phyloP scores from a whole-genome alignment of 2,329 filamentous ascomycete species.

The Nigrograna mackinnonii region DNA sequence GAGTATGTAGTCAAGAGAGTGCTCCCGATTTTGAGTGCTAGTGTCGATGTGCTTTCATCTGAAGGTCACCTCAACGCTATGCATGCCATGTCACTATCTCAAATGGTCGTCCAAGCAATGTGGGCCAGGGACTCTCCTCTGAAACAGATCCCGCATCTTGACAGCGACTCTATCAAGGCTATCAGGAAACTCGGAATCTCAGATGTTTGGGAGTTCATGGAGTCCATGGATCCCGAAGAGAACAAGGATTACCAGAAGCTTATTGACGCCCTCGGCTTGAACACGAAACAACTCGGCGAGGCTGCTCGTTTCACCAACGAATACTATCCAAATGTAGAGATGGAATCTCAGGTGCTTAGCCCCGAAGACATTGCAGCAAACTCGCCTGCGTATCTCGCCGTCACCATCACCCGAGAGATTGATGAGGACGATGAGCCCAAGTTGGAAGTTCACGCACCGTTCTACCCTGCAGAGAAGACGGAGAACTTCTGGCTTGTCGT shows the following conservation, averaged over 20 bases:
- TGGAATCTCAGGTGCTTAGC: conserved; percentile 86
- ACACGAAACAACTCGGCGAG: conserved; percentile 79
- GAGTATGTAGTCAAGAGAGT: conserved; percentile 84
- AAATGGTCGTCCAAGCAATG: conserved; percentile 99
- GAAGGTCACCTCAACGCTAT: conserved; percentile 97
- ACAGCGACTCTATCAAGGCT: conserved; percentile 78
- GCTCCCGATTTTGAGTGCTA: conserved; percentile 84
- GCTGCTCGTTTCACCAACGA: conserved; percentile 95
- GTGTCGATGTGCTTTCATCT: conserved; percentile 92
- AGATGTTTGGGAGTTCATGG: conserved; percentile 97
- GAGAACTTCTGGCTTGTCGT: conserved; percentile 99
- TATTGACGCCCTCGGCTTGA: conserved; percentile 76
- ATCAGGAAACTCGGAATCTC: conserved; percentile 82
- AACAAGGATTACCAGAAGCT: conserved; percentile 80
- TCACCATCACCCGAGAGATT: conserved; percentile 83
- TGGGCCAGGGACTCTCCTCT: conserved; percentile 97
- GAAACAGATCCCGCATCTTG: conserved; percentile 97
- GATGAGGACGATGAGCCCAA: conserved; percentile 75
- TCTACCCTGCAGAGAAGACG: conserved; percentile 88
- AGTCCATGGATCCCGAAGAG: conserved; percentile 95
- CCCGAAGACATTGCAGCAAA: conserved; percentile 79
- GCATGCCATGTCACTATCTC: conserved; percentile 98
- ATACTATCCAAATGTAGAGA: conserved; percentile 92
- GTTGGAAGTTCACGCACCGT: conserved; percentile 87
- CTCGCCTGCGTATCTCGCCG: conserved; percentile 77